Evolutionary conservation across 2,329 filamentous ascomycete genomes (phyloP).

Genomic region (Fusarium sterilihyphosum): DNA sequence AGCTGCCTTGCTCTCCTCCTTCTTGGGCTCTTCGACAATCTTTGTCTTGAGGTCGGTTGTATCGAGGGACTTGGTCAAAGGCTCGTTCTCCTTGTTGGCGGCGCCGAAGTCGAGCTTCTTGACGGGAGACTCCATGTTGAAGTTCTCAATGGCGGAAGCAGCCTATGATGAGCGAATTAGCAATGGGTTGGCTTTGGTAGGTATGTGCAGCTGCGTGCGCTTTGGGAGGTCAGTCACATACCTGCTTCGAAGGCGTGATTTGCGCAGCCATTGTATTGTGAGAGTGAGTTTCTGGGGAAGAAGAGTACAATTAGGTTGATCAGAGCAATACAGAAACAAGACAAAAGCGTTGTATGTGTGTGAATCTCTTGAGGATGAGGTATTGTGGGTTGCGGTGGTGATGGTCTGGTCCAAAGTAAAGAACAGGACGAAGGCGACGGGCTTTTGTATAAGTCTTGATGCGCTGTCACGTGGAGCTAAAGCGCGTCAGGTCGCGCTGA

Average conservation of each 20-base stretch:
- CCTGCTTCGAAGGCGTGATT: conserved; percentile 70
- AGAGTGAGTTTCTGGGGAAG: conserved; percentile 5
- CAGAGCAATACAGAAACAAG: conserved; percentile 27
- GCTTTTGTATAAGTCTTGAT: conserved; percentile 52
- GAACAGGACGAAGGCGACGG: conserved; percentile 44
- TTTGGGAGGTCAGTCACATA: conserved; percentile 50
- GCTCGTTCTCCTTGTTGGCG: conserved; percentile 84
- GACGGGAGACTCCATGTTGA: conserved; percentile 92
- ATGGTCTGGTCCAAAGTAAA: conserved; percentile 35
- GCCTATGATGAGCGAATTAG: conserved; percentile 66
- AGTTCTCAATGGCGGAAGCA: conserved; percentile 83
- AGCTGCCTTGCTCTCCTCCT: conserved; percentile 48
- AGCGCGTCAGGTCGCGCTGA: conserved; percentile 48
- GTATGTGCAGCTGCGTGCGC: background rate
- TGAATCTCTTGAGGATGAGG: conserved; percentile 28
- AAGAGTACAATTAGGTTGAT: background rate
- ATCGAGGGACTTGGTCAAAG: conserved; percentile 61
- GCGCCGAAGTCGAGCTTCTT: conserved; percentile 87
- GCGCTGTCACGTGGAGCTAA: conserved; percentile 51
- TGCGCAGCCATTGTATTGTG: conserved; percentile 75
- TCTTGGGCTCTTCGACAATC: conserved; percentile 57
- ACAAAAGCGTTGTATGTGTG: conserved; percentile 29
- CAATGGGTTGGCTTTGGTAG: conserved; percentile 5
- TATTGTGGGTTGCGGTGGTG: conserved; percentile 45
- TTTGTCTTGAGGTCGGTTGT: conserved; percentile 71